A percentile compares a stretch with the other conserved stretches of the same genome.
phyloP scores from a whole-genome alignment of 208 protist genomes.

The Acanthamoeba healyi region DNA sequence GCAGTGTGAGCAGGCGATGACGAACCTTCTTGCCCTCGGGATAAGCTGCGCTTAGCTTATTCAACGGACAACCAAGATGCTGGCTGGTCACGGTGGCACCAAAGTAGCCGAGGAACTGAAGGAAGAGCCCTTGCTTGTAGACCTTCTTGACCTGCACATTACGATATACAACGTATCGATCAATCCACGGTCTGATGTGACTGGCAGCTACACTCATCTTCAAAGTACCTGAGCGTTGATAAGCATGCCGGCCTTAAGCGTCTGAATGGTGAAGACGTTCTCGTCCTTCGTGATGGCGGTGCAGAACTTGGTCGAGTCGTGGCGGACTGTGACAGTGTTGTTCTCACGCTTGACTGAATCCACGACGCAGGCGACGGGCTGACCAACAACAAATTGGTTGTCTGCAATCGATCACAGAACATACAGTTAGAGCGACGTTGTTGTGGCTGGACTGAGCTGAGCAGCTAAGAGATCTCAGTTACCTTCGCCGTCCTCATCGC shows the following conservation, averaged over 20 bases:
- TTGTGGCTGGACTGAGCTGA: no score
- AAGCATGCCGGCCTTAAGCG: constrained; percentile 70
- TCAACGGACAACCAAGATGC: not conserved
- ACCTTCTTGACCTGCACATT: constrained; percentile 68
- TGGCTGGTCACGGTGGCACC: not conserved
- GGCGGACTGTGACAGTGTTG: constrained; percentile 55
- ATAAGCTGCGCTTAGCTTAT: not conserved
- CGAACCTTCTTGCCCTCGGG: constrained; percentile 57
- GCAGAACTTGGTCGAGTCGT: not conserved
- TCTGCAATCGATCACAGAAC: not conserved
- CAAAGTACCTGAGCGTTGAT: constrained; percentile 17
- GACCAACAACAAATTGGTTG: not conserved
- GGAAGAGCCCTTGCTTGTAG: constrained; percentile 45
- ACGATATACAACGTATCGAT: not conserved
- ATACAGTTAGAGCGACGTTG: no score
- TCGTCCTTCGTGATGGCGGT: not conserved
- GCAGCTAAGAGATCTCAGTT: no score
- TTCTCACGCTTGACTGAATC: constrained; percentile 58
- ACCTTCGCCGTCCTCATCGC: not conserved
- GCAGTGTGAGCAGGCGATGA: not conserved
- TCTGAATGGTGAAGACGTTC: constrained; percentile 64
- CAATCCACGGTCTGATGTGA: no score
- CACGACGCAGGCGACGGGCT: constrained; percentile 38
- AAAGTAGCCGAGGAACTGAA: constrained; percentile 70
- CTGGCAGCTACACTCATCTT: no score